A percentile compares a stretch with the other conserved stretches of the same genome.
Evolutionary conservation across 129 eudicot genomes (phyloP).

Genomic region (Flaveria trinervia): DNA sequence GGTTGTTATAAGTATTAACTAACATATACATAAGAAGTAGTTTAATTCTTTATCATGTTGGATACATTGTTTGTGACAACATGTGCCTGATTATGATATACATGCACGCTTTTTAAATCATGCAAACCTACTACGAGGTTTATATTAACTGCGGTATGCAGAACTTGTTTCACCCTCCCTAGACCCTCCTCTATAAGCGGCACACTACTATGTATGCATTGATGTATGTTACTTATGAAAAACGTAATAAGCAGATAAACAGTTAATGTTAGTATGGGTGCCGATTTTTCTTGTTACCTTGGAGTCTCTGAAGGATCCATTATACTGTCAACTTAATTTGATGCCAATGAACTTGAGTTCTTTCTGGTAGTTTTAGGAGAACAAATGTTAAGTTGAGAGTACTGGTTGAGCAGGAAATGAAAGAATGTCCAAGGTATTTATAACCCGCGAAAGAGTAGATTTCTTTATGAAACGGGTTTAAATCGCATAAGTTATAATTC

Average conservation of each 20-base stretch:
- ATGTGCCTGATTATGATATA: slow-evolving; percentile 7
- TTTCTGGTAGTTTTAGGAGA: slow-evolving; percentile 23
- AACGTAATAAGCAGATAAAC: background rate
- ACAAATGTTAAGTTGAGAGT: slow-evolving; percentile 3
- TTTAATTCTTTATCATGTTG: background rate
- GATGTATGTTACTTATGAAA: background rate
- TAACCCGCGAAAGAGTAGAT: slow-evolving; percentile 26
- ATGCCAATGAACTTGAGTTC: slow-evolving; percentile 14
- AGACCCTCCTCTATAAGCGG: no score
- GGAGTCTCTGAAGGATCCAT: slow-evolving; percentile 66
- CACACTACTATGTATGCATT: no score
- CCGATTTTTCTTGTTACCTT: slow-evolving; percentile 43
- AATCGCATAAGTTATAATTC: background rate
- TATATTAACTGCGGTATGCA: background rate
- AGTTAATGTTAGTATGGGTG: background rate
- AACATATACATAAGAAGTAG: background rate
- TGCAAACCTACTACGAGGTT: slow-evolving; percentile 4
- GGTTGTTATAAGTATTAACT: background rate
- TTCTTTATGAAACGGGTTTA: slow-evolving; percentile 13
- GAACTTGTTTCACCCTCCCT: background rate
- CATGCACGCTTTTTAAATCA: slow-evolving; percentile 20
- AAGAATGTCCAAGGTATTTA: slow-evolving; percentile 47
- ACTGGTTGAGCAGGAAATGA: slow-evolving; percentile 39
- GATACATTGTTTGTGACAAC: background rate
- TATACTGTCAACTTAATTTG: slow-evolving; percentile 34